Percentiles rank a stretch among this genome's conserved stretches.
Conservation (phyloP, 805 yeast genomes). For the Hanseniaspora thailandica region DNA sequence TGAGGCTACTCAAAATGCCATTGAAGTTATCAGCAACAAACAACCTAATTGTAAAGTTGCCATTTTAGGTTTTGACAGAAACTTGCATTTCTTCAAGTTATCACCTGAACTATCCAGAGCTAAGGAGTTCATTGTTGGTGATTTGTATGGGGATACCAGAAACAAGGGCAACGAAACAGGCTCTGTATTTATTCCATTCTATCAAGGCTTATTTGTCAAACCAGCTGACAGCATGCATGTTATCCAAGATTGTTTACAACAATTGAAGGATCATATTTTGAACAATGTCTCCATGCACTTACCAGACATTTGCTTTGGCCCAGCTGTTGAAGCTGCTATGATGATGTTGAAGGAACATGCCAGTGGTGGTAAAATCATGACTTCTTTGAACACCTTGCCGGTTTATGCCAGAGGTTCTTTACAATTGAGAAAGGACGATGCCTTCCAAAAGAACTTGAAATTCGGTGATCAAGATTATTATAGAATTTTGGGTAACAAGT, state of each 20-base stretch:
- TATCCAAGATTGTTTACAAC: constrained; percentile 56
- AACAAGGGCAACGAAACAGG: constrained; percentile 36
- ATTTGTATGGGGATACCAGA: constrained; percentile 33
- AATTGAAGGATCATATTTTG: constrained; percentile 20
- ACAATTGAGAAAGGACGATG: constrained; percentile 31
- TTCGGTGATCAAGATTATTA: constrained; percentile 51
- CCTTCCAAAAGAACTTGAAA: constrained; percentile 42
- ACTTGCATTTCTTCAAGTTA: constrained; percentile 62
- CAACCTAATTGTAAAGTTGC: constrained; percentile 44
- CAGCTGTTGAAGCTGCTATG: constrained; percentile 61
- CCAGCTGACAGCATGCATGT: constrained; percentile 53
- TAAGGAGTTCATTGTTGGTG: constrained; percentile 50
- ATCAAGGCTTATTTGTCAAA: constrained; percentile 66
- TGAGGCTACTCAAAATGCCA: constrained; percentile 53
- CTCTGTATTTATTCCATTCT: constrained; percentile 60
- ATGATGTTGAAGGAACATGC: constrained; percentile 43
- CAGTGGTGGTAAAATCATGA: constrained; percentile 67
- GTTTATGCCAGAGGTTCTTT: constrained; percentile 70
- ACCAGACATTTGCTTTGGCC: constrained; percentile 60
- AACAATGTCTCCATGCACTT: constrained; percentile 32
- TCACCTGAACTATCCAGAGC: constrained; percentile 44
- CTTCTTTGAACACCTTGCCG: constrained; percentile 59
- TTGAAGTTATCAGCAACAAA: constrained; percentile 28
- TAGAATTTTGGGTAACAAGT: constrained; percentile 45
- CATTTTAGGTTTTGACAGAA: constrained; percentile 63